Evolutionary conservation across 1,284 basidiomycete genomes (phyloP).

Genomic region (Mixia osmundae): DNA sequence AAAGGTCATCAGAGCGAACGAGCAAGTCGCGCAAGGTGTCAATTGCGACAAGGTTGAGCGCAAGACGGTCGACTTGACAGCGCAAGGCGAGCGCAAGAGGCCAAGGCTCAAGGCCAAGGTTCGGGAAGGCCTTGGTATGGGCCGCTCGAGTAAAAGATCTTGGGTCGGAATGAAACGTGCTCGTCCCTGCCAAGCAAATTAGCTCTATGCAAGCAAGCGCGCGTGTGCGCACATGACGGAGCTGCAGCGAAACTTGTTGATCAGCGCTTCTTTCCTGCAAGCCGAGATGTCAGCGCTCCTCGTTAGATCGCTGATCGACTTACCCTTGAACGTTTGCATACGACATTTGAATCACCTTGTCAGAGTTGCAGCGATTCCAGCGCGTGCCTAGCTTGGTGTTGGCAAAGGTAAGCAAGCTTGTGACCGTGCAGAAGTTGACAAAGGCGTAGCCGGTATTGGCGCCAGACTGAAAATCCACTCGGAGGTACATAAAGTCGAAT

Average conservation of each 20-base stretch:
- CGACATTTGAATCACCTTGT: constrained; percentile 52
- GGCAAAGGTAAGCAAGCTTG: constrained; percentile 42
- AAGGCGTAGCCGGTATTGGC: constrained; percentile 51
- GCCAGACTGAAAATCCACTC: constrained; percentile 45
- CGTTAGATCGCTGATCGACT: too few species aligned
- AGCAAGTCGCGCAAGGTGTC: too few species aligned
- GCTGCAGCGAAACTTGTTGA: constrained; percentile 26
- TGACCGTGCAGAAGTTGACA: constrained; percentile 51
- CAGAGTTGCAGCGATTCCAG: constrained; percentile 62
- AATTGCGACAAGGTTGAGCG: too few species aligned
- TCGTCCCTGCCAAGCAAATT: neutral
- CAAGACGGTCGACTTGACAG: too few species aligned
- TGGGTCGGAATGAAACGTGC: constrained; percentile 41
- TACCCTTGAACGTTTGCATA: too few species aligned
- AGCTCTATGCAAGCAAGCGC: constrained; percentile 20
- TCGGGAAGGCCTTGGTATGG: constrained; percentile 45
- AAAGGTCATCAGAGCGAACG: too few species aligned
- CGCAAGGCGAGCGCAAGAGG: too few species aligned
- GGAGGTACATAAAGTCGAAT: constrained; percentile 60
- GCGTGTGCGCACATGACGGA: constrained; percentile 42
- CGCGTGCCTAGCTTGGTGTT: constrained; percentile 38
- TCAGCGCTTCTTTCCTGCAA: constrained; percentile 59
- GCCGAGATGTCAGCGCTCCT: too few species aligned
- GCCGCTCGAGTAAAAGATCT: constrained; percentile 56
- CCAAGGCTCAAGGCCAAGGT: constrained; percentile 59